These are phyloP conservation scores for Aspergillus campestris DNA, from an alignment of 495 filamentous ascomycete species.

Conservation along the genomic window DNA sequence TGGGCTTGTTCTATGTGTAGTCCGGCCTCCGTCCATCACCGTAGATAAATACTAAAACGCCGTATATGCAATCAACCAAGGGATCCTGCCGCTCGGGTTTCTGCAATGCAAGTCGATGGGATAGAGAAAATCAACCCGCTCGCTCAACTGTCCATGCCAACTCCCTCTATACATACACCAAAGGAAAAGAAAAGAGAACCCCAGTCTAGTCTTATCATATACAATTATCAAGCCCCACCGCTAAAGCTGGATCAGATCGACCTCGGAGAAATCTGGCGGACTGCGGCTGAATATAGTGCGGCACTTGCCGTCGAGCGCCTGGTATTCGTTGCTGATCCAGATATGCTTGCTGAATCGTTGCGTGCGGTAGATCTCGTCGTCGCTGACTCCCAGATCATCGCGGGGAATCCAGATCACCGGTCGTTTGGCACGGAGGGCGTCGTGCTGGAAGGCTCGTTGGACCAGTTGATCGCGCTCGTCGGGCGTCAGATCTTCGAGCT, in stretches of 20 bases:
- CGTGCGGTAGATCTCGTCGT: constrained; percentile 81
- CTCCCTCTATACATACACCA: no score
- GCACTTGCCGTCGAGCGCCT: constrained; percentile 73
- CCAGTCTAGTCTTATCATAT: background rate
- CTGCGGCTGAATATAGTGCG: constrained; percentile 80
- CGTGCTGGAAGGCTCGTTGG: constrained; percentile 83
- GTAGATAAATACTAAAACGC: no score
- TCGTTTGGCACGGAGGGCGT: constrained; percentile 73
- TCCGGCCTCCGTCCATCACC: no score
- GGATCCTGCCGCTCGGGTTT: no score
- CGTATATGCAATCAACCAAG: no score
- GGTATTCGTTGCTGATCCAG: constrained; percentile 91
- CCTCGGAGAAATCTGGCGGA: constrained; percentile 87
- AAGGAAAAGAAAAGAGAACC: no score
- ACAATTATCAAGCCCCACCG: background rate
- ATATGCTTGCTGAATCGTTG: constrained; percentile 69
- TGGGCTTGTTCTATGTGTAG: no score
- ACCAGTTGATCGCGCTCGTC: constrained; percentile 85
- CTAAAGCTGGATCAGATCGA: constrained; percentile 80
- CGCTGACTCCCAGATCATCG: constrained; percentile 82
- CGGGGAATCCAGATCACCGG: constrained; percentile 93
- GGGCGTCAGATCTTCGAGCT: constrained; percentile 89
- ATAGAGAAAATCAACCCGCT: no score
- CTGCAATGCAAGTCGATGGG: no score
- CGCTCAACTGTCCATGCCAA: no score